Evolutionary conservation across 768 basidiomycete species (phyloP), one percentile per base, ranked within the genome.

Genomic region (Suillus decipiens): DNA sequence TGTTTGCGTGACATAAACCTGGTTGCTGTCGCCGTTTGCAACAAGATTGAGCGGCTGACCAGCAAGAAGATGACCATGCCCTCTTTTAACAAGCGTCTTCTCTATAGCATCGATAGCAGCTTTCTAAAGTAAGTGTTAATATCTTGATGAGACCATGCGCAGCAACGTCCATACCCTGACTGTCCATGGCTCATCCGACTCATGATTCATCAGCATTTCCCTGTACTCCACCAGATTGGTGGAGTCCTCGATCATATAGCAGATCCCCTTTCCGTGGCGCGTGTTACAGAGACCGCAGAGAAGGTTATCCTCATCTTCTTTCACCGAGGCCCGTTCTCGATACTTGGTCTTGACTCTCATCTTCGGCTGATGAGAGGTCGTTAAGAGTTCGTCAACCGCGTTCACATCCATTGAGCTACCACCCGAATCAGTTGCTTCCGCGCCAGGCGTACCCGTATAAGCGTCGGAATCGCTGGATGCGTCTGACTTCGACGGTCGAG

Each of bases 31-130:
- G 74, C 68, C 55, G 24, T 70, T 75, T 50, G 77, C 79, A 15
- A 89, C 74, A 12, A 85, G 82, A 65, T 82, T 80, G 5, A 89
- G 78, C 47, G 90, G 89, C 70, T 92, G 89, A 1, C 85, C 86
- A 42, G 75, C 77, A 61, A 92, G 81, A 24, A 91, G 74, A 56
- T 81, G 70, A 1, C 83, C 71, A 47, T 87, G 80, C 3, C 89
- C 88, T 17, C 89, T 84, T 59, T 75, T 66, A 63, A 80, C 69
- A 15, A 94, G 77, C 3, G 85, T 80, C 63, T 86, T 79, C 62
- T 94, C 92, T 64, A 94, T 92, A 7, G 85, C 85, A 33, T 76
- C 74, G 57, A 94, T 83, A 14, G 92, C 92, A 50, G 81, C 84
- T 67, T 75, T 78, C 90, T 91, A 70, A 56, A 64, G 43, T 56